Evolutionary conservation across 768 basidiomycete species (phyloP).

Genomic region (Inosperma sp.): DNA sequence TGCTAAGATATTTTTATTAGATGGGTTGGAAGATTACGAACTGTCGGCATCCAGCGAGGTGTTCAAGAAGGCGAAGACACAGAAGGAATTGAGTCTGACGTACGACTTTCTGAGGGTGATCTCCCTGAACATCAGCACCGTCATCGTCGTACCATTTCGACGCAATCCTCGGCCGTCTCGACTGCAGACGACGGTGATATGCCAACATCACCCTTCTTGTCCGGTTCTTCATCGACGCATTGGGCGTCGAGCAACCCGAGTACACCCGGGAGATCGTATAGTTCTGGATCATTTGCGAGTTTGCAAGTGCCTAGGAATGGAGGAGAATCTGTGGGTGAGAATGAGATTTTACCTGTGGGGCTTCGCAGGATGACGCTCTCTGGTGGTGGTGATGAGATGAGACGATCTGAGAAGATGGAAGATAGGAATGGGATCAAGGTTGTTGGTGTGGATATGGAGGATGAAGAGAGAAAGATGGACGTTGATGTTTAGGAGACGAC

Average conservation of each 20-base stretch:
- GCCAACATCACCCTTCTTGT: slow-evolving; percentile 23
- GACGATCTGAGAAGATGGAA: not conserved
- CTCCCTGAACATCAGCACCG: slow-evolving; percentile 9
- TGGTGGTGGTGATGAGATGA: not conserved
- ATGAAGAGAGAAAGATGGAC: slow-evolving; percentile 5
- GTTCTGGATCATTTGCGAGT: not conserved
- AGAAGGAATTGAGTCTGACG: not conserved
- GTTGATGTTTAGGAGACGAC: slow-evolving; percentile 3
- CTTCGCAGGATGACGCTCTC: slow-evolving; percentile 4
- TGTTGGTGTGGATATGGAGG: slow-evolving; percentile 1
- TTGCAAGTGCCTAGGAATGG: not conserved
- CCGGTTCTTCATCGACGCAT: slow-evolving; percentile 27
- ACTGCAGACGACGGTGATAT: slow-evolving; percentile 19
- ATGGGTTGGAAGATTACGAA: slow-evolving; percentile 79
- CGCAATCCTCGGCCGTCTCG: slow-evolving; percentile 19
- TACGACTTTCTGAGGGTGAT: slow-evolving; percentile 8
- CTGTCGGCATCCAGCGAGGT: slow-evolving; percentile 68
- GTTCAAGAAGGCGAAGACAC: slow-evolving; percentile 23
- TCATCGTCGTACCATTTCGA: slow-evolving; percentile 18
- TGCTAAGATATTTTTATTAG: slow-evolving; percentile 31
- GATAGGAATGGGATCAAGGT: not conserved
- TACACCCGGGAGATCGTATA: slow-evolving; percentile 27
- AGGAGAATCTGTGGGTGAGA: not conserved
- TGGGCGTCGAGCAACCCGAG: slow-evolving; percentile 34
- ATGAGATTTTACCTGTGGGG: not conserved